These are phyloP conservation scores for Neurospora sp. DNA, from an alignment of 2,329 filamentous ascomycete species.

Conservation along the genomic window DNA sequence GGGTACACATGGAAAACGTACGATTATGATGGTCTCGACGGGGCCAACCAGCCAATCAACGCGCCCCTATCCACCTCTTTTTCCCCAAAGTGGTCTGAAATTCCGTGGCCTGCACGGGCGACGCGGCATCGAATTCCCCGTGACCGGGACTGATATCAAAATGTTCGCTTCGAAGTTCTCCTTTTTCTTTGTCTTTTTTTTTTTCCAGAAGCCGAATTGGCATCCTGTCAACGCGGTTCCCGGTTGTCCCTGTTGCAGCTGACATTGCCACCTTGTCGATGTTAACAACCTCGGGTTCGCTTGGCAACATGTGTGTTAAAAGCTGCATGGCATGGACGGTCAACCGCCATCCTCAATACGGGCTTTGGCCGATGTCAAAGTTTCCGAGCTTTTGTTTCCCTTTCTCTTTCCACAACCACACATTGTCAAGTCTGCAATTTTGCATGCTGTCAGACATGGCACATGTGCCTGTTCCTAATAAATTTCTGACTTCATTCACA, in stretches of 20 bases:
- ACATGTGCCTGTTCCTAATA: background rate
- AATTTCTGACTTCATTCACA: background rate
- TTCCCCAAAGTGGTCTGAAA: slow-evolving; percentile 9
- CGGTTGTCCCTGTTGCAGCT: background rate
- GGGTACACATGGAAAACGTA: slow-evolving; percentile 23
- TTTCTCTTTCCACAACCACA: background rate
- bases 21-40: slow-evolving; percentile 18
- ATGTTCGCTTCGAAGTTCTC: background rate
- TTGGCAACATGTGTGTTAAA: background rate
- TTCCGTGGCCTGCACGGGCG: slow-evolving; percentile 1
- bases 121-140: slow-evolving; percentile 1
- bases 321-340: background rate
- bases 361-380: background rate
- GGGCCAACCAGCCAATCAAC: slow-evolving; percentile 18
- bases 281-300: background rate
- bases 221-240: background rate
- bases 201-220: background rate
- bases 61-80: slow-evolving; percentile 9
- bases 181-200: background rate
- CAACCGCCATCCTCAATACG: background rate
- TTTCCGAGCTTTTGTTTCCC: background rate
- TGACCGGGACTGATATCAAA: background rate
- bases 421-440: background rate
- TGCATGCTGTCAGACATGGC: background rate
- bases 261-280: background rate